phyloP scores from a whole-genome alignment of 495 filamentous ascomycete species.

The Aspergillus bertholletiae region DNA sequence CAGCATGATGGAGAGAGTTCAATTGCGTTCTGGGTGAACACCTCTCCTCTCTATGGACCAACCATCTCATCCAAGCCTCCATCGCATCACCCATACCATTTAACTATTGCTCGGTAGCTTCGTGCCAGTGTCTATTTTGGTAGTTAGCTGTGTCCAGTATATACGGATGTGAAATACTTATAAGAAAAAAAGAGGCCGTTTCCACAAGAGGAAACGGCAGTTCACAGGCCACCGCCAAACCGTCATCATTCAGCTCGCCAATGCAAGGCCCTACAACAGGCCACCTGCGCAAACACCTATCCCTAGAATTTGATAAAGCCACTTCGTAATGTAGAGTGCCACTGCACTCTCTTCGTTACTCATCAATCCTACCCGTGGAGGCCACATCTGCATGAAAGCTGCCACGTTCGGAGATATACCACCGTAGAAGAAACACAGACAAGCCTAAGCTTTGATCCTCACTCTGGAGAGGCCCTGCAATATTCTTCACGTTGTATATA shows the following conservation, averaged over 20 bases:
- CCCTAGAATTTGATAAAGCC: conserved; percentile 3
- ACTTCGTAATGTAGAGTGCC: conserved; percentile 6
- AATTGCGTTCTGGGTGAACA: too few species aligned
- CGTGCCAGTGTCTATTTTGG: not conserved
- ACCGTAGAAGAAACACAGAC: conserved; percentile 49
- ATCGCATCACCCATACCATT: not conserved
- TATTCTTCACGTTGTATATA: not conserved
- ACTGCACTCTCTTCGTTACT: conserved; percentile 30
- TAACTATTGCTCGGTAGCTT: not conserved
- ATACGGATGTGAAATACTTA: conserved; percentile 50
- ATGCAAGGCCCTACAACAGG: conserved; percentile 39
- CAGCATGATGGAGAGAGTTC: too few species aligned
- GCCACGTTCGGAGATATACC: conserved; percentile 6
- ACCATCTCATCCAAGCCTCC: too few species aligned
- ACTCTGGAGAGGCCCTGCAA: conserved; percentile 85
- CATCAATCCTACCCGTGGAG: conserved; percentile 12
- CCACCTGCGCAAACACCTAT: conserved; percentile 20
- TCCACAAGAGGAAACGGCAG: conserved; percentile 41
- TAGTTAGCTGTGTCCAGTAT: conserved; percentile 27
- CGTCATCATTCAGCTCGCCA: conserved; percentile 18
- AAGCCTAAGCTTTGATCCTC: conserved; percentile 96
- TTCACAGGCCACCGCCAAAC: conserved; percentile 19
- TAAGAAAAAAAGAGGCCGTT: conserved; percentile 59
- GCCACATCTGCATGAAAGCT: conserved; percentile 3
- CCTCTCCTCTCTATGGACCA: too few species aligned